Evolutionary conservation across 2,329 filamentous ascomycete genomes (phyloP).

Genomic region (Acrocalymma vagum): DNA sequence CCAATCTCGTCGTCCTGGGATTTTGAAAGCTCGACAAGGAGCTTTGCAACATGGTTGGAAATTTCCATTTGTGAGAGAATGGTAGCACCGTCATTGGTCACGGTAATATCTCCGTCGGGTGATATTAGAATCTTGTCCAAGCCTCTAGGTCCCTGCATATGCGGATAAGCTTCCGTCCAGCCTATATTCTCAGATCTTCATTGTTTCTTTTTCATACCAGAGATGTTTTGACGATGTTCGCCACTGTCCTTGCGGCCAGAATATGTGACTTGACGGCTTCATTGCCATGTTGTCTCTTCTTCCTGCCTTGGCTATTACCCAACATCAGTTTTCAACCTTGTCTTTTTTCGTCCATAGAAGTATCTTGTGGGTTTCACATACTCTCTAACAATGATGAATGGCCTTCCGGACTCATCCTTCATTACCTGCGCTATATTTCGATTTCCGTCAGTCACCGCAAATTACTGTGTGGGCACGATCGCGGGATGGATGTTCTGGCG

Average conservation of each 20-base stretch:
- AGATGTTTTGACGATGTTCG: conserved; percentile 97
- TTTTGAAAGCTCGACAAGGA: conserved; percentile 95
- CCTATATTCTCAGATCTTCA: neutral
- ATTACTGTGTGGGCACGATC: too few relatives aligned
- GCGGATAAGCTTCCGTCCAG: conserved; percentile 16
- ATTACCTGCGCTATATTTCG: conserved; percentile 71
- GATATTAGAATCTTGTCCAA: conserved; percentile 99
- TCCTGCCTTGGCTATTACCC: conserved; percentile 84
- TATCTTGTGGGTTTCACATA: conserved; percentile 58
- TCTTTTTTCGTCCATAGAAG: conserved; percentile 16
- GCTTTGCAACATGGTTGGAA: conserved; percentile 96
- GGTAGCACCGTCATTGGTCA: conserved; percentile 98
- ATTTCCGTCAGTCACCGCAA: conserved; percentile 32
- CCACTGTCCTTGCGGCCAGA: conserved; percentile 92
- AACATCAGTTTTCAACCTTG: conserved; percentile 32
- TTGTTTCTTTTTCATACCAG: conserved; percentile 61
- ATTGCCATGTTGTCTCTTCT: conserved; percentile 95
- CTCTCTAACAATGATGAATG: conserved; percentile 99
- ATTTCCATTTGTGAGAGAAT: conserved; percentile 99
- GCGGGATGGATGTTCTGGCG: conserved; percentile 8
- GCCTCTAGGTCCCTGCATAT: conserved; percentile 78
- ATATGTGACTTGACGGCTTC: conserved; percentile 99
- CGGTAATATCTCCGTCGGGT: conserved; percentile 97
- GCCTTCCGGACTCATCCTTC: conserved; percentile 96
- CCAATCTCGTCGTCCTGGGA: conserved; percentile 99